Evolutionary conservation across 208 protist genomes (phyloP).

Genomic region (Leishmania lainsoni): DNA sequence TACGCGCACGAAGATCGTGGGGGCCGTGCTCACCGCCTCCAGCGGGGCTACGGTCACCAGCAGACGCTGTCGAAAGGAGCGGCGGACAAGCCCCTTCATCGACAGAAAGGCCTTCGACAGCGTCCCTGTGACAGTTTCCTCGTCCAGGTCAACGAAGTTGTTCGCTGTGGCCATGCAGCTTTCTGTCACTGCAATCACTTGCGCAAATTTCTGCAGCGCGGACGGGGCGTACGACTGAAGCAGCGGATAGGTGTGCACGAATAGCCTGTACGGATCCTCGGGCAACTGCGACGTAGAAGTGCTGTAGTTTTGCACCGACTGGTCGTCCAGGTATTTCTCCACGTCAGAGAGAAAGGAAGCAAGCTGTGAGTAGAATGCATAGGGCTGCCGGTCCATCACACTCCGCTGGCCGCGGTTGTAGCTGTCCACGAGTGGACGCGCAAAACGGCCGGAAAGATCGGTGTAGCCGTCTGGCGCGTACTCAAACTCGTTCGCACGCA

Average conservation of each 20-base stretch:
- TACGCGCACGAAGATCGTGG: slow-evolving; percentile 71
- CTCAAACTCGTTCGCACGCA: slow-evolving; percentile 74
- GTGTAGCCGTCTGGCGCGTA: slow-evolving; percentile 87
- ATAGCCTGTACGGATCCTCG: slow-evolving; percentile 35
- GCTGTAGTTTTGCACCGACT: slow-evolving; percentile 19
- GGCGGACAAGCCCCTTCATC: slow-evolving; percentile 84
- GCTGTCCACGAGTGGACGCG: slow-evolving; percentile 51
- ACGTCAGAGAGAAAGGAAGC: slow-evolving; percentile 81
- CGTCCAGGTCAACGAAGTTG: slow-evolving; percentile 87
- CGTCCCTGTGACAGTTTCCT: slow-evolving; percentile 59
- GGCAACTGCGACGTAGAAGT: slow-evolving; percentile 22
- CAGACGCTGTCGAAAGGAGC: slow-evolving; percentile 71
- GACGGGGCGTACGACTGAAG: slow-evolving; percentile 40
- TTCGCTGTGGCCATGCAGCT: slow-evolving; percentile 88
- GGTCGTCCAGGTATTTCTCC: slow-evolving; percentile 50
- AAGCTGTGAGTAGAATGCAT: slow-evolving; percentile 83
- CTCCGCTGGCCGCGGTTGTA: slow-evolving; percentile 50
- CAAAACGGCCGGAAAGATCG: slow-evolving; percentile 71
- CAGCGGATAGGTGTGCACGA: slow-evolving; percentile 59
- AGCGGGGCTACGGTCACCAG: slow-evolving; percentile 76
- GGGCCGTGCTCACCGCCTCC: slow-evolving; percentile 42
- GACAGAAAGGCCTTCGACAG: slow-evolving; percentile 79
- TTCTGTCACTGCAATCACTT: slow-evolving; percentile 81
- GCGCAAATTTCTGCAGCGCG: slow-evolving; percentile 46
- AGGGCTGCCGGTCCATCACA: slow-evolving; percentile 48